Base-by-base conservation (phyloP, 495 filamentous ascomycete species). In the Penicillium canariense region DNA sequence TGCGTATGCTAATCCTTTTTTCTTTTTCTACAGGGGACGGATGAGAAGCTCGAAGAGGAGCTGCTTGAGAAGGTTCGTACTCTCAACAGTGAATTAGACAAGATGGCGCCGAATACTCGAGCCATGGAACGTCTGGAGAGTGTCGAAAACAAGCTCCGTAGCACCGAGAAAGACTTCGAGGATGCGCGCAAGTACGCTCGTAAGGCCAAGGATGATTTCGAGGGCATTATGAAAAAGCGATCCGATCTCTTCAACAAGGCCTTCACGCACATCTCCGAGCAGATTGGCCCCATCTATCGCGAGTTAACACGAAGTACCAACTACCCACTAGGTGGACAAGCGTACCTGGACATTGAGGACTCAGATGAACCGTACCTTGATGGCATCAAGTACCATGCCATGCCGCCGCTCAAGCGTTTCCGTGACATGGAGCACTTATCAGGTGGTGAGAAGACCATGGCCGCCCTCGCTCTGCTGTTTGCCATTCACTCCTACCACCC, bases 391-490 rank as follows among this genome's bases (percentile, higher is more conserved):
- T 99, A 97, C 72, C 90, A 97, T 70, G 94, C 95, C 60, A 97
- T 96, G 92, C 94, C 94, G 22, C 94, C 94, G 7, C 83, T 96
- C 52, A 99, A 99, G 76, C 91, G 94, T 48, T 99, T 97, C 84
- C 83, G 94, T 32, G 95, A 97, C 71, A 97, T 99, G 94, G 94
- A 97, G 70, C 93, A 96, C 66, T 81, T 99, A 20, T 96, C 90
- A 10, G 94, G 94, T 58, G 94, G 94, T 49, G 94, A 99, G 76
- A 97, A 97, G 81, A 97, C 95, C 12, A 99, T 99, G 87, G 94
- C 94, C 2, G 94, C 94, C 35, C 80, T 99, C 20, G 94, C 94
- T 17, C 78, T 99, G 48, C 83, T 99, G 6, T 97, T 99, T 63
- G 93, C 94, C 20, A 90, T 99, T 54, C 94, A 97, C 75, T 88